A percentile compares a stretch with the other conserved stretches of the same genome.
phyloP scores from a whole-genome alignment of 2,329 filamentous ascomycete genomes.

The Pestalotiopsis sp. region DNA sequence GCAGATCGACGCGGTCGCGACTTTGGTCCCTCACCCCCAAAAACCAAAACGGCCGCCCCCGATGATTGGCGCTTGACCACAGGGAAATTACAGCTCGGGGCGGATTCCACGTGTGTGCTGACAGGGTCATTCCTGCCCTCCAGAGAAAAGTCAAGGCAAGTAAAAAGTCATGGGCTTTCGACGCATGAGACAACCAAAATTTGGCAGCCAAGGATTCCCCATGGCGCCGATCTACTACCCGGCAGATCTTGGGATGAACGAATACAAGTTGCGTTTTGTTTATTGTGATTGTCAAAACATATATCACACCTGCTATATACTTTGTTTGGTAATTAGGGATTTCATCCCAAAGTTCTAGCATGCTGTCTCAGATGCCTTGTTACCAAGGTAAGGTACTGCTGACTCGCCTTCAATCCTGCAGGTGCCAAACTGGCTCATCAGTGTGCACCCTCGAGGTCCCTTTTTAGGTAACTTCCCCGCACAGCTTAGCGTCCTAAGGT shows the following conservation, averaged over 20 bases:
- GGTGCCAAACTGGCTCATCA: too few species aligned
- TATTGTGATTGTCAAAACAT: neutral
- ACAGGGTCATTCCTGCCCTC: slow-evolving; percentile 6
- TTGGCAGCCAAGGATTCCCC: neutral
- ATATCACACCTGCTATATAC: neutral
- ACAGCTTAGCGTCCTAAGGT: too few species aligned
- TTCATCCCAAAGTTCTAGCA: neutral
- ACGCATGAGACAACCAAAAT: neutral
- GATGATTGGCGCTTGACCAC: slow-evolving; percentile 5
- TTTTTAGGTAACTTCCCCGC: too few species aligned
- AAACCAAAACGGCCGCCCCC: neutral
- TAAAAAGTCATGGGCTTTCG: neutral
- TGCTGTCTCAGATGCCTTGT: too few species aligned
- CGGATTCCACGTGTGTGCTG: neutral
- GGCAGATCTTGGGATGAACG: slow-evolving; percentile 1
- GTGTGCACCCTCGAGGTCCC: too few species aligned
- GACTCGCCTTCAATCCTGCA: too few species aligned
- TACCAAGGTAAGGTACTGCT: too few species aligned
- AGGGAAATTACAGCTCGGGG: slow-evolving; percentile 10
- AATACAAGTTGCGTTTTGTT: neutral
- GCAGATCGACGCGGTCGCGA: slow-evolving; percentile 8
- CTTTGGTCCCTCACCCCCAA: neutral
- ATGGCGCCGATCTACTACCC: neutral
- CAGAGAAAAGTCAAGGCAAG: neutral
- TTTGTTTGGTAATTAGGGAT: neutral